Conservation (phyloP, 2,329 filamentous ascomycete species). For the Aspergillus ochraceus region DNA sequence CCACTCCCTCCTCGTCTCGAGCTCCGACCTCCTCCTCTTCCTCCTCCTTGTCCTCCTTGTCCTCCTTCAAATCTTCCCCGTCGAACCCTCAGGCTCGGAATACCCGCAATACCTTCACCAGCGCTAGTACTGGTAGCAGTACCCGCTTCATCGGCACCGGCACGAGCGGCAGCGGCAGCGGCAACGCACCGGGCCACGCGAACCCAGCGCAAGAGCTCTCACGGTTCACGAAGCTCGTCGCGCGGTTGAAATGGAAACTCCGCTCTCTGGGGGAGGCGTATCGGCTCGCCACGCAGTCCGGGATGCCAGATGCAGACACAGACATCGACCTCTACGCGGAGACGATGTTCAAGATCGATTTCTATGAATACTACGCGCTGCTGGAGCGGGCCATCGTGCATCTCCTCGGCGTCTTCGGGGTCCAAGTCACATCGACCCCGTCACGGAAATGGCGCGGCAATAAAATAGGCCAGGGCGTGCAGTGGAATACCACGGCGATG, state of each 20-base stretch:
- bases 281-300: conserved; percentile 46
- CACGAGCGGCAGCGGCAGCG: no score
- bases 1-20: no score
- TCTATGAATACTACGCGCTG: conserved; percentile 73
- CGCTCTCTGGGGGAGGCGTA: conserved; percentile 60
- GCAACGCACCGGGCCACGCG: neutral
- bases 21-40: no score
- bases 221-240: conserved; percentile 61
- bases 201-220: conserved; percentile 46
- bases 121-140: no score
- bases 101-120: no score
- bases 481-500: conserved; percentile 17
- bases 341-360: conserved; percentile 75
- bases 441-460: conserved; percentile 12
- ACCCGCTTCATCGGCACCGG: no score
- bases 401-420: conserved; percentile 63
- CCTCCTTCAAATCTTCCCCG: no score
- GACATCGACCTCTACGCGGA: conserved; percentile 44
- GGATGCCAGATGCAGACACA: conserved; percentile 14
- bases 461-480: neutral
- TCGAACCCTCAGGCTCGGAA: no score
- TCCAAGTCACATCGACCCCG: conserved; percentile 48
- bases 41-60: no score
- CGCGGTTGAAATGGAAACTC: conserved; percentile 64
- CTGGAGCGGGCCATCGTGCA: conserved; percentile 70